Evolutionary conservation across 352 stramenopile species (phyloP).

Genomic region (Globisporangium megalacanthum): DNA sequence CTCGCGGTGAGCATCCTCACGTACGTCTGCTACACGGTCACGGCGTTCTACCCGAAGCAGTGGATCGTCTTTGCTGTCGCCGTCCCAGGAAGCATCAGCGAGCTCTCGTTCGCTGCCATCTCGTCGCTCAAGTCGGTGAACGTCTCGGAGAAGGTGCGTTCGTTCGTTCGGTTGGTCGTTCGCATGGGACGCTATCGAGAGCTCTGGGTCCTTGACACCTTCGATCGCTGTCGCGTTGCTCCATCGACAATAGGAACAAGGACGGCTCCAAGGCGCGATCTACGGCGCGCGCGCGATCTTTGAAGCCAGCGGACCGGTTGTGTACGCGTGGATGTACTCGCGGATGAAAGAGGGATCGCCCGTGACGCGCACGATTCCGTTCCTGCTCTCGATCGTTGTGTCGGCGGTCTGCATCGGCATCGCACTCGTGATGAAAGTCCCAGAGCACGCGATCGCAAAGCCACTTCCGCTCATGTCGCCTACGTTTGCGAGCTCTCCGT

Average conservation of each 20-base stretch:
- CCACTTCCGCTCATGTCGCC: conserved; percentile 31
- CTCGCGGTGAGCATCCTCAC: conserved; percentile 36
- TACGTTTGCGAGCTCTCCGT: conserved; percentile 33
- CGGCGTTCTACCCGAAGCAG: conserved; percentile 48
- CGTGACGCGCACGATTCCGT: conserved; percentile 52
- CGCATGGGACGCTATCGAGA: neutral
- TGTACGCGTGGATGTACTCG: conserved; percentile 54
- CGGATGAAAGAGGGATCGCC: conserved; percentile 35
- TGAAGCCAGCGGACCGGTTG: conserved; percentile 46
- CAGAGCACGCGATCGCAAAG: conserved; percentile 9
- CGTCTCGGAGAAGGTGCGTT: conserved; percentile 38
- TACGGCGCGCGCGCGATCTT: conserved; percentile 62
- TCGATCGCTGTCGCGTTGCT: neutral
- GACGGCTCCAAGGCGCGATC: conserved; percentile 65
- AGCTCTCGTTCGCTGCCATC: conserved; percentile 67
- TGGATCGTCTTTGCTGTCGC: conserved; percentile 51
- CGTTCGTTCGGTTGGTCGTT: conserved; percentile 2
- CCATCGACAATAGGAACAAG: conserved; percentile 41
- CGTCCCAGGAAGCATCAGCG: conserved; percentile 38
- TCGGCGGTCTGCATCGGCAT: conserved; percentile 47
- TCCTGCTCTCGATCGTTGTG: conserved; percentile 40
- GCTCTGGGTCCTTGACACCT: neutral
- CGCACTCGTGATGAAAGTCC: conserved; percentile 34
- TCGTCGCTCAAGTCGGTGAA: conserved; percentile 62
- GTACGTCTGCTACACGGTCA: conserved; percentile 30